Evolutionary conservation across 768 basidiomycete species (phyloP), one percentile per base, ranked within the genome.

Genomic region (Daedalea quercina): DNA sequence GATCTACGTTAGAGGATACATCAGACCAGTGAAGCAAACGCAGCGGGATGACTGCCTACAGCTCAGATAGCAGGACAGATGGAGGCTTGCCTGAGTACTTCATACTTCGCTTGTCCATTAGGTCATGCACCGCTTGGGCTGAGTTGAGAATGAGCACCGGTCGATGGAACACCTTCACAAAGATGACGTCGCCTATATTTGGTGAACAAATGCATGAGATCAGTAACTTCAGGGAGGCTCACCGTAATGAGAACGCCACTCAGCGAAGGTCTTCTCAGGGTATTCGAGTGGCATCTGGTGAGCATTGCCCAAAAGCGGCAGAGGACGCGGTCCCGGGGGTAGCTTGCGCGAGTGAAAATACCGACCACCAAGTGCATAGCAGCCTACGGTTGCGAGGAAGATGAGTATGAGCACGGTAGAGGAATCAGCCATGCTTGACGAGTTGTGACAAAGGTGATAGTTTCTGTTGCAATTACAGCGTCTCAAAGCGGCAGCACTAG

Each of bases 61-160:
- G 54, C 42, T 68, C 65, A 25, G 48, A 48, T 2, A 65, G 41
- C 17, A 68, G 54, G 28, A 66, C 58, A n/a, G 69, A 52, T 3
- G 54, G 60, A 1, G 70, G 70, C 4, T 25, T 51, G 55, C 63
- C 67, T 13, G 71, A 68, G 54, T 68, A 71, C 33, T 64, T 67
- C 12, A 53, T 40, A 46, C 66, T 61, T 9, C 65, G 61, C 50
- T 66, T 66, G 47, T 70, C 69, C 50, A 72, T 53, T 17, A 72
- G 62, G 35, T 71, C 70, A 15, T 53, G 57, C 23, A 69, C 69
- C n/a, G 62, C 65, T 33, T 57, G 45, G n/a, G 61, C 41, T 2
- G 71, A 65, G 54, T 67, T 70, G 31, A 72, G 44, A 15, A 72
- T 55, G 41, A 68, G 50, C 15, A 60, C 46, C 25, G 62, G 61